phyloP scores from a whole-genome alignment of 2,329 filamentous ascomycete genomes.

The Trichoderma oligosporum region DNA sequence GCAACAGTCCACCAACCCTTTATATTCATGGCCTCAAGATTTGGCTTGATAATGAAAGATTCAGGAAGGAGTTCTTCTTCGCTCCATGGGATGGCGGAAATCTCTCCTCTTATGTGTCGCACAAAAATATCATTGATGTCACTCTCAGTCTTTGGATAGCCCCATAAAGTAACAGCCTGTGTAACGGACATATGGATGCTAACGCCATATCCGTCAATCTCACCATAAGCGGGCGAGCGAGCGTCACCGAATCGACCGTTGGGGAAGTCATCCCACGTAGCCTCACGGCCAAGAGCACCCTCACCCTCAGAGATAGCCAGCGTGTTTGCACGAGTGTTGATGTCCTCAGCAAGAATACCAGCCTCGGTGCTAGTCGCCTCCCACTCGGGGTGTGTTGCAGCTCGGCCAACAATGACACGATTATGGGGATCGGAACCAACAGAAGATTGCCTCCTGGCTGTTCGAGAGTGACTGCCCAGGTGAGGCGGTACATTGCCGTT shows the following conservation, averaged over 20 bases:
- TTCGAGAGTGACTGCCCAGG: conserved; percentile 34
- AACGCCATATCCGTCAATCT: conserved; percentile 98
- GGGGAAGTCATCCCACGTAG: conserved; percentile 97
- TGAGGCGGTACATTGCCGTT: conserved; percentile 44
- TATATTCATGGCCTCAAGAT: conserved; percentile 71
- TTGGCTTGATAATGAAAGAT: conserved; percentile 72
- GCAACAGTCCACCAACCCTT: conserved; percentile 96
- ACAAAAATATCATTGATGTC: conserved; percentile 82
- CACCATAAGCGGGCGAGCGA: conserved; percentile 86
- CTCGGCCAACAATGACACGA: conserved; percentile 70
- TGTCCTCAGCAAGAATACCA: conserved; percentile 65
- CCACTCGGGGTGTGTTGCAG: conserved; percentile 57
- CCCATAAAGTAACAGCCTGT: conserved; percentile 82
- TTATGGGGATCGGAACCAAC: conserved; percentile 84
- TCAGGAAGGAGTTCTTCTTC: conserved; percentile 84
- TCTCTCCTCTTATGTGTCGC: conserved; percentile 72
- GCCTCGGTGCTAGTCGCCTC: conserved; percentile 76
- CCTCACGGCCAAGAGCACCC: conserved; percentile 82
- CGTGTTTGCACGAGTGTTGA: conserved; percentile 78
- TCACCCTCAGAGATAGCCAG: conserved; percentile 93
- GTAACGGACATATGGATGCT: conserved; percentile 85
- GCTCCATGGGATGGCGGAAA: conserved; percentile 86
- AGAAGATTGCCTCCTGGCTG: conserved; percentile 65
- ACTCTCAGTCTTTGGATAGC: conserved; percentile 61
- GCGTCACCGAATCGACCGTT: conserved; percentile 96